A percentile compares a stretch with the other conserved stretches of the same genome.
phyloP scores from a whole-genome alignment of 306 rosid species.

The Pachyrhizus erosus region DNA sequence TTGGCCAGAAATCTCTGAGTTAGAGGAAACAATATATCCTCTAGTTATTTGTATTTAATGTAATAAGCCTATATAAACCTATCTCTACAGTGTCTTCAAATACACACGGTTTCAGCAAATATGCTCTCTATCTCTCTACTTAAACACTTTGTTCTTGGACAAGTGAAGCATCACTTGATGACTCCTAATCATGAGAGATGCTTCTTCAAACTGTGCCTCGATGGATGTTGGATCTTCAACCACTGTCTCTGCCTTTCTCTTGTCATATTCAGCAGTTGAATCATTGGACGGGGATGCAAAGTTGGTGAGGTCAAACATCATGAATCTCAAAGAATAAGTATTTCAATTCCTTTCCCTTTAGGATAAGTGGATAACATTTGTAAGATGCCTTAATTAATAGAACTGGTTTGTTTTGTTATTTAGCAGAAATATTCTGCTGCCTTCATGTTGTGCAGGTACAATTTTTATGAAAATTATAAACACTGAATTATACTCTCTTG shows the following conservation, averaged over 20 bases:
- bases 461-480: background rate
- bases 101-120: too few species aligned
- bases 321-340: background rate
- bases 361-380: constrained; percentile 16
- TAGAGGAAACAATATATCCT: too few species aligned
- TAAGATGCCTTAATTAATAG: constrained; percentile 9
- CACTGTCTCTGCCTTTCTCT: background rate
- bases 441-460: background rate
- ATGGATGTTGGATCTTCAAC: background rate
- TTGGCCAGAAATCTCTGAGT: too few species aligned
- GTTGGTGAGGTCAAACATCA: background rate
- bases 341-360: constrained; percentile 35
- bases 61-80: too few species aligned
- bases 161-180: constrained; percentile 1
- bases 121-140: too few species aligned
- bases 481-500: background rate
- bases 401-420: constrained; percentile 24
- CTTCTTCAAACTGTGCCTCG: background rate
- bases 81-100: too few species aligned
- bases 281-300: background rate
- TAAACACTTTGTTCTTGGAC: too few species aligned
- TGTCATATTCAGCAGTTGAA: background rate
- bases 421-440: constrained; percentile 10
- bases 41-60: too few species aligned
- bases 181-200: background rate